Conservation (phyloP, 352 stramenopile species). For the Pythium phragmiticola region DNA sequence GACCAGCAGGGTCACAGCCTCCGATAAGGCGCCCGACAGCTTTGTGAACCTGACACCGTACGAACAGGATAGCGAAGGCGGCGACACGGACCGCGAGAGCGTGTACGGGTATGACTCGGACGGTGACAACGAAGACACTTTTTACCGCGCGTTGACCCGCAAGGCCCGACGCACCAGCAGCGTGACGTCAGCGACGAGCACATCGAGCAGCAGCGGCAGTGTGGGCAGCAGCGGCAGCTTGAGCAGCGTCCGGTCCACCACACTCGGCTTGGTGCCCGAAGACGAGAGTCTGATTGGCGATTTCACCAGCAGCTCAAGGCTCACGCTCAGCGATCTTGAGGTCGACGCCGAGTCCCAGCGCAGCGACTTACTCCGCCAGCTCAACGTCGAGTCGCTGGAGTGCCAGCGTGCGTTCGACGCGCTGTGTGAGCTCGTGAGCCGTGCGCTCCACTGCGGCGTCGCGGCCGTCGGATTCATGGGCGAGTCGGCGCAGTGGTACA, state of each 20-base stretch:
- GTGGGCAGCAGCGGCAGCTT: slow-evolving; percentile 8
- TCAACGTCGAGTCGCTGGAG: slow-evolving; percentile 42
- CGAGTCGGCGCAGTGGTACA: slow-evolving; percentile 64
- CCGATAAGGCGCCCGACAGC: slow-evolving; percentile 11
- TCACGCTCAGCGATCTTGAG: slow-evolving; percentile 44
- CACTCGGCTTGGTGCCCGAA: slow-evolving; percentile 23
- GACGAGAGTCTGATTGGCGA: slow-evolving; percentile 34
- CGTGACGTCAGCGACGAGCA: slow-evolving; percentile 5
- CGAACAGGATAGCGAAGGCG: slow-evolving; percentile 14
- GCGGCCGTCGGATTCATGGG: slow-evolving; percentile 72
- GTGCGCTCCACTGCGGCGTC: slow-evolving; percentile 56
- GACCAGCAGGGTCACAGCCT: slow-evolving; percentile 25
- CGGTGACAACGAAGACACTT: slow-evolving; percentile 1
- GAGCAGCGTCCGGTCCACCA: slow-evolving; percentile 1
- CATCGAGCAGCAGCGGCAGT: slow-evolving; percentile 10
- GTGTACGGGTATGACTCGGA: slow-evolving; percentile 32
- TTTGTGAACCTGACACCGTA: slow-evolving; percentile 32
- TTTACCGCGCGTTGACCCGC: not conserved
- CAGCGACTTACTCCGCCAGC: slow-evolving; percentile 41
- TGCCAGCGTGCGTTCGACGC: slow-evolving; percentile 67
- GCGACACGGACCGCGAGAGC: slow-evolving; percentile 24
- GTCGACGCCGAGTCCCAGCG: slow-evolving; percentile 29
- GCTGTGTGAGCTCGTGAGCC: slow-evolving; percentile 65
- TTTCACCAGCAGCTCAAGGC: slow-evolving; percentile 30
- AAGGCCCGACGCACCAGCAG: not conserved